Evolutionary conservation across 192 early-diverging fungal genomes (phyloP).

Genomic region (Coemansia sp.): DNA sequence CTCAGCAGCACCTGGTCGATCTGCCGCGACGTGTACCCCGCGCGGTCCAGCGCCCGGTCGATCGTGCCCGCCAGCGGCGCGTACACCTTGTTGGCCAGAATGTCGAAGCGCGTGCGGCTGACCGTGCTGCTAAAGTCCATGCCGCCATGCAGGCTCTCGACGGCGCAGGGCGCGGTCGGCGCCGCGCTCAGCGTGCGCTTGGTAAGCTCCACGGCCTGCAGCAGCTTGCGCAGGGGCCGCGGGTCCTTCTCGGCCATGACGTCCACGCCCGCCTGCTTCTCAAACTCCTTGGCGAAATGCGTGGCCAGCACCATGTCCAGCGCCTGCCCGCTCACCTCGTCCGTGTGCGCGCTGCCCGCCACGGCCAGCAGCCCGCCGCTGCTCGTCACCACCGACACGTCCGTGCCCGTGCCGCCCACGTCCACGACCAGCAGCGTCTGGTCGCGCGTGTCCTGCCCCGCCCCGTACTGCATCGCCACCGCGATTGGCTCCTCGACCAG

Average conservation of each 20-base stretch:
- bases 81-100: constrained; percentile 78
- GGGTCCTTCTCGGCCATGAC: constrained; percentile 61
- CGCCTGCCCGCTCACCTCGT: constrained; percentile 75
- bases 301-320: constrained; percentile 82
- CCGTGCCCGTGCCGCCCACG: constrained; percentile 82
- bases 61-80: constrained; percentile 66
- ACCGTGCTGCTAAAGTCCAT: constrained; percentile 83
- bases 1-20: constrained; percentile 89
- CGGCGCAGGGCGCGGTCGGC: constrained; percentile 82
- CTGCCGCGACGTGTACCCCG: constrained; percentile 64
- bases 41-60: constrained; percentile 61
- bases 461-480: constrained; percentile 81
- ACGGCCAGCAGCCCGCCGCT: constrained; percentile 84
- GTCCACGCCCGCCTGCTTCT: constrained; percentile 80
- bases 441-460: constrained; percentile 63
- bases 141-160: constrained; percentile 90
- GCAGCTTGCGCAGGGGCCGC: constrained; percentile 78
- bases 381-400: constrained; percentile 72
- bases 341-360: constrained; percentile 72
- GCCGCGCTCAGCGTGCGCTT: constrained; percentile 84
- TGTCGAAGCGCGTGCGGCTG: constrained; percentile 87
- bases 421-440: constrained; percentile 82
- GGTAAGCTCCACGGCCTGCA: constrained; percentile 82
- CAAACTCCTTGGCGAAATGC: constrained; percentile 84
- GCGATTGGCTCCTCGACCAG: constrained; percentile 87